Evolutionary conservation across 108 stramenopile genomes (phyloP).

Genomic region (Asterionellopsis glacialis): DNA sequence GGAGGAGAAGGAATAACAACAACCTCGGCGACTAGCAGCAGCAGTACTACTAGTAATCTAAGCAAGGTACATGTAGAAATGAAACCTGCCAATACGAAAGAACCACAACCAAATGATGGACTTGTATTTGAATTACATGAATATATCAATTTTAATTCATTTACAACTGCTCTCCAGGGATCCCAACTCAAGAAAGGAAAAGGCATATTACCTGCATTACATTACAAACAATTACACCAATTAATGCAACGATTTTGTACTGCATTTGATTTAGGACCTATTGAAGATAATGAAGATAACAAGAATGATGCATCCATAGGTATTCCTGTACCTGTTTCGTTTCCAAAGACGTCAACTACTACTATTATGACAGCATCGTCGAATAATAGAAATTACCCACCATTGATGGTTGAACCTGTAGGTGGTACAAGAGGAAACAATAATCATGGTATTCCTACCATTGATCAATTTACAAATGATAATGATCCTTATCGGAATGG

Average conservation of each 20-base stretch:
- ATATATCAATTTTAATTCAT: slow-evolving; percentile 69
- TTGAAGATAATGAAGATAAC: slow-evolving; percentile 10
- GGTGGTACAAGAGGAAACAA: background rate
- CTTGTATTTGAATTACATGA: slow-evolving; percentile 39
- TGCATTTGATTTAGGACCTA: slow-evolving; percentile 47
- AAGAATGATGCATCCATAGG: background rate
- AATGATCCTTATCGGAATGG: slow-evolving; percentile 21
- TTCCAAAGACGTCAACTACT: too few species aligned
- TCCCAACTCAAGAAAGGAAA: background rate
- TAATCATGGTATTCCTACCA: slow-evolving; percentile 11
- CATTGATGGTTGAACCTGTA: background rate
- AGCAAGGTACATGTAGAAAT: slow-evolving; percentile 17
- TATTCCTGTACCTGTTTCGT: too few species aligned
- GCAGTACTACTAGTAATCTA: background rate
- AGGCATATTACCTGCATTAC: slow-evolving; percentile 45
- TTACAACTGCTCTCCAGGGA: slow-evolving; percentile 32
- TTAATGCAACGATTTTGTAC: slow-evolving; percentile 45
- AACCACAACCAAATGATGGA: slow-evolving; percentile 20
- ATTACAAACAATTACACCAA: slow-evolving; percentile 53
- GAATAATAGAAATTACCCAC: background rate
- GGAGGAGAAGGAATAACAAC: background rate
- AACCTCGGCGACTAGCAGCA: background rate
- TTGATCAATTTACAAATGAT: slow-evolving; percentile 27
- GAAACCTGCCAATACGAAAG: slow-evolving; percentile 24
- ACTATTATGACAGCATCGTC: background rate